Evolutionary conservation across 2,329 filamentous ascomycete species (phyloP), one percentile per base, ranked within the genome.

Genomic region (Shiraia sp.): DNA sequence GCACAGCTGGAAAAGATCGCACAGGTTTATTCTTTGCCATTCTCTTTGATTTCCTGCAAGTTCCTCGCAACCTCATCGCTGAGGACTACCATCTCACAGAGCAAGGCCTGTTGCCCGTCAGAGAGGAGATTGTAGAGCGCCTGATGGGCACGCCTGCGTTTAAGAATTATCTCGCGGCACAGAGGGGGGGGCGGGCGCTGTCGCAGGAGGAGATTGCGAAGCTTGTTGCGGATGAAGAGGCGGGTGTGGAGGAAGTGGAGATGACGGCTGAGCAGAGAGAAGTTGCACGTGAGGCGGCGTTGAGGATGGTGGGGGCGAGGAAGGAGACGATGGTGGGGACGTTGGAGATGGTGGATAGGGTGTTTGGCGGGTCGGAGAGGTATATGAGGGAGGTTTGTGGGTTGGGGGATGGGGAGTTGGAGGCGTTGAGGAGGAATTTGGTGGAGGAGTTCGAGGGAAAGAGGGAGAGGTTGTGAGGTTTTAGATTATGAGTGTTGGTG

Each of bases 1-100:
- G 87, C 66, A 87, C 86, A 0, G 86, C 85, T 0, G 87, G 87
- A 10, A 91, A 91, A 68, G 87, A 91, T 64, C 77, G 87, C 30
- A 90, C 87, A 0, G 87, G 87, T 2, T 77, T 90, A 4, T 70
- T 89, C 31, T 79, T 81, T 34, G 87, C 85, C 3, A 55, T 91
- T 28, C 63, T 90, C 7, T 73, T 89, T 27, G 70, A 78, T 17
- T 73, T 89, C 19, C 82, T 82, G 7, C 82, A 83, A 3, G 82
- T 88, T 0, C 66, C 75, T 1, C 76, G 82, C 49, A 72, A 85
- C 77, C n/a, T 34, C 1, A 65, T 69, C 19, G 85, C 83, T 0
- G 67, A 77, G 8, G 87, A 91, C 64, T 91, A 90, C 63, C 72
- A 77, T 12, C 71, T 88, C 8, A 88, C 85, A 0, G 81, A 87